Evolutionary conservation across 192 early-diverging fungal species (phyloP).

Genomic region (Backusella sp.): DNA sequence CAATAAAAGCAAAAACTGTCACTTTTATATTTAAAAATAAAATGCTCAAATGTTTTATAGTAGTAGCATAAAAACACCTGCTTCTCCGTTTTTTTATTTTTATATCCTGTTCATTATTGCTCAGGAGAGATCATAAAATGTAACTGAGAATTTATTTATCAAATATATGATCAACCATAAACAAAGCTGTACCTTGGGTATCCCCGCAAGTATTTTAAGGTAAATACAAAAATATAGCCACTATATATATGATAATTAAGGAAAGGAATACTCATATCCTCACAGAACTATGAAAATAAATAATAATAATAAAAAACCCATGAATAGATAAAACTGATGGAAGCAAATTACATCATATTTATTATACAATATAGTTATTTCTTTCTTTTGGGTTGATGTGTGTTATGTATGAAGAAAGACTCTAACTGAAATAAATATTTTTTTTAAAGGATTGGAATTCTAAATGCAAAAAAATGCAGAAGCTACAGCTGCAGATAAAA

Average conservation of each 20-base stretch:
- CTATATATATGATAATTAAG: not conserved
- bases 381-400: not conserved
- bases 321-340: not conserved
- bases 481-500: not conserved
- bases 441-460: not conserved
- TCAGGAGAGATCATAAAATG: not conserved
- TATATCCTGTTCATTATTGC: not conserved
- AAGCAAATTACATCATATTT: not conserved
- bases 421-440: constrained; percentile 9
- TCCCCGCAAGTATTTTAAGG: not conserved
- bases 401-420: not conserved
- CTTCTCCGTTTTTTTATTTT: not conserved
- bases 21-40: not conserved
- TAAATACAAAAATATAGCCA: not conserved
- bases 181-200: not conserved
- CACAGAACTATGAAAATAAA: not conserved
- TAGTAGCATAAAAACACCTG: not conserved
- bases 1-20: not conserved
- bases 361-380: constrained; percentile 1
- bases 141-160: not conserved
- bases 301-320: not conserved
- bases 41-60: not conserved
- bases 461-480: constrained; percentile 3
- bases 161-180: not conserved
- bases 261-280: not conserved